These are phyloP conservation scores for Trametes cingulata DNA, from an alignment of 768 basidiomycete genomes.

Conservation along the genomic window DNA sequence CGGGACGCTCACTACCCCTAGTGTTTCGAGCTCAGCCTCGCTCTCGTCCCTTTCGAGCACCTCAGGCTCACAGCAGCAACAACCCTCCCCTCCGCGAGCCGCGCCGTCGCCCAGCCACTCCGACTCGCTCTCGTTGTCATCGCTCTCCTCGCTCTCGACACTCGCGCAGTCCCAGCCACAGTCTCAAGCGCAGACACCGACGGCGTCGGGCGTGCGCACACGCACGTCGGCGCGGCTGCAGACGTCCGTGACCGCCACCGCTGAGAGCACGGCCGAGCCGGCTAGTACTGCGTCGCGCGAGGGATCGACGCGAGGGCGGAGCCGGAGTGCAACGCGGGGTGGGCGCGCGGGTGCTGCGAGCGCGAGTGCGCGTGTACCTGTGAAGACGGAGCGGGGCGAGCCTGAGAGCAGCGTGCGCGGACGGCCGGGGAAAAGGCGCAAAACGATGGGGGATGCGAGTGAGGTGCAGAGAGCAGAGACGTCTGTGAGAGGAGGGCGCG, in stretches of 20 bases:
- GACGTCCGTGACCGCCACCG: background rate
- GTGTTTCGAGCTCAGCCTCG: background rate
- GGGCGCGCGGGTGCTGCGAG: background rate
- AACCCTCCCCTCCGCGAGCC: background rate
- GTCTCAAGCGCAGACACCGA: background rate
- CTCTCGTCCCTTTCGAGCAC: background rate
- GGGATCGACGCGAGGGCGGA: background rate
- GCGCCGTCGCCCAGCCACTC: background rate
- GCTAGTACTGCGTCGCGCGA: background rate
- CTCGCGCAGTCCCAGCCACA: background rate
- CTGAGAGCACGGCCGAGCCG: background rate
- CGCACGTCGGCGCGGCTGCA: background rate
- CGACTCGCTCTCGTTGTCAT: conserved; percentile 1
- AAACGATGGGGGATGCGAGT: conserved; percentile 1
- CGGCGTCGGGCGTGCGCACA: background rate
- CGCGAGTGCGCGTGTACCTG: background rate
- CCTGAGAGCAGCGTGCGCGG: background rate
- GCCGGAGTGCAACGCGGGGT: background rate
- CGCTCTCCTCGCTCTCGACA: conserved; percentile 4
- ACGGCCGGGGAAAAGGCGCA: conserved; percentile 19
- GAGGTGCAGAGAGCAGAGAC: background rate
- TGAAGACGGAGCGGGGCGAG: conserved; percentile 1
- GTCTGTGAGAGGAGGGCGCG: too few relatives aligned
- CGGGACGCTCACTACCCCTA: background rate
- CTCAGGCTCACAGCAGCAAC: background rate